Evolutionary conservation across 106 monocot genomes (phyloP), one percentile per base, ranked within the genome.

Genomic region (Cymbidium sinense): DNA sequence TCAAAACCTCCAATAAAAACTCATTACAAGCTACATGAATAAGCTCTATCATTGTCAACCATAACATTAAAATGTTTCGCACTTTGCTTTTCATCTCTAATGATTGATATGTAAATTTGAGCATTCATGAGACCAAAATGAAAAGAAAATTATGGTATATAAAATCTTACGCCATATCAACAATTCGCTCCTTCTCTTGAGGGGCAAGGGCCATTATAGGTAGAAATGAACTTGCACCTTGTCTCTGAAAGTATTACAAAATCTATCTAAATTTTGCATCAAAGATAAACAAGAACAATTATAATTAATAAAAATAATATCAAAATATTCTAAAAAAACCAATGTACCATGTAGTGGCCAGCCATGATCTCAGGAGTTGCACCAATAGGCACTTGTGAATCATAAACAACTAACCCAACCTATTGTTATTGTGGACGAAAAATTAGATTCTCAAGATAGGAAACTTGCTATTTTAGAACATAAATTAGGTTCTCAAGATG

Each of bases 141-240:
- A 43, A 3, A 4, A 44, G 0, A 43, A 47, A 29, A 28, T 12
- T 12, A 2, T 25, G 28, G 27, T 0, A 74, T 30, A 70, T 0
- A 70, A 77, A 17, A 67, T 77, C 94, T 99, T 89, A 99, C 98
- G 98, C 94, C 94, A 99, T 94, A 80, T 99, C 98, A 36, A 99
- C 92, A 80, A 99, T 71, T 12, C 94, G 83, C 82, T 99, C 98
- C 78, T 89, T 99, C 77, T 99, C 98, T 47, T 99, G 98, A 23
- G 98, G 98, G 81, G 98, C 98, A 77, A 99, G 94, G 0, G 94
- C 94, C 98, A 99, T 99, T 72, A 99, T 94, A 67, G 98, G 98
- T 73, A 99, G 83, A 79, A 99, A 99, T 2, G 94, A 99, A 79
- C 90, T 99, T 77, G 94, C 92, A 84, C 92, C 90, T 94, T 99